Percentiles rank a stretch among this genome's conserved stretches.
Evolutionary conservation across 192 early-diverging fungal species (phyloP).

Genomic region (Powellomyces hirtus): DNA sequence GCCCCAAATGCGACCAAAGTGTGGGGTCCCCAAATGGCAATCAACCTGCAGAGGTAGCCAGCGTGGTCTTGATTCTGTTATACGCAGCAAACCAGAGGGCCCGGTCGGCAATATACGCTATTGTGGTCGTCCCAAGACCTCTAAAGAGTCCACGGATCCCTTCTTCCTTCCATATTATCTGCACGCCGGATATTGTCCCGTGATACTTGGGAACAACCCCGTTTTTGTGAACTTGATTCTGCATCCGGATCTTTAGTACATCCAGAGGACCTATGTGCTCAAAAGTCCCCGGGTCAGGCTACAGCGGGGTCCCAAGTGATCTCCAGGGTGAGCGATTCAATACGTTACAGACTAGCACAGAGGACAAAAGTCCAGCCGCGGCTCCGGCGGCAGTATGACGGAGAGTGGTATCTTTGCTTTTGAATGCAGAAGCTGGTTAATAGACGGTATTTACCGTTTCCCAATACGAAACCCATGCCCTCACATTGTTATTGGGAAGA

Average conservation of each 20-base stretch:
- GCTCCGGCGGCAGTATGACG: conserved; percentile 82
- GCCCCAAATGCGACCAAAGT: neutral
- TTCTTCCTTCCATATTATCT: conserved; percentile 73
- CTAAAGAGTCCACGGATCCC: conserved; percentile 86
- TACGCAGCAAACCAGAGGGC: conserved; percentile 92
- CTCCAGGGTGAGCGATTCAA: no score
- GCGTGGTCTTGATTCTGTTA: conserved; percentile 67
- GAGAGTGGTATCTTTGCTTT: conserved; percentile 51
- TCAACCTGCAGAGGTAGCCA: conserved; percentile 27
- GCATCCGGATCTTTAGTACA: conserved; percentile 90
- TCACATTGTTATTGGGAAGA: no score
- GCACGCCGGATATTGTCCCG: conserved; percentile 66
- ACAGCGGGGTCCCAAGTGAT: neutral
- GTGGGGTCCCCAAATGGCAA: neutral
- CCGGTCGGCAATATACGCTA: conserved; percentile 88
- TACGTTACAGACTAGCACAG: no score
- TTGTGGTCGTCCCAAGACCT: conserved; percentile 81
- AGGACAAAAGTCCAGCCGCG: conserved; percentile 68
- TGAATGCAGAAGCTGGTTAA: no score
- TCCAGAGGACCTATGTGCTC: conserved; percentile 71
- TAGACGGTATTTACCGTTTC: no score
- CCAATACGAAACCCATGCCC: no score
- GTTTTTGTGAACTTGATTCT: conserved; percentile 65
- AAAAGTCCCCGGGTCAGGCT: neutral
- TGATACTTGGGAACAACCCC: conserved; percentile 48